phyloP scores from a whole-genome alignment of 306 rosid genomes.

The Cucurbita pepo region DNA sequence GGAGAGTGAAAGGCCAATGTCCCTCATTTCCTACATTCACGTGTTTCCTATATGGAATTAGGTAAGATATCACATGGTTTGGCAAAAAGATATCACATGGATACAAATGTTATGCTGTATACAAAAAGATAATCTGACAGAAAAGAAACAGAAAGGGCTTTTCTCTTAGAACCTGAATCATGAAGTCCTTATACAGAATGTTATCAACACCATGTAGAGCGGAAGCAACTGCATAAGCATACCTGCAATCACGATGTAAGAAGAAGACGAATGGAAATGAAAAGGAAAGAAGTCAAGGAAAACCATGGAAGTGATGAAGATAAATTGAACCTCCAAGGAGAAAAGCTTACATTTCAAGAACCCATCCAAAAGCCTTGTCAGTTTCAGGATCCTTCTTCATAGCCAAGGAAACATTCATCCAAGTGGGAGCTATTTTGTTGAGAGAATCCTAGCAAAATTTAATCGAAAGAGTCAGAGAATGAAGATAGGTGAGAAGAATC shows the following conservation, averaged over 20 bases:
- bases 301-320: background rate
- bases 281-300: background rate
- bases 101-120: too few relatives aligned
- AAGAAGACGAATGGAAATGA: background rate
- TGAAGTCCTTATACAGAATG: conserved; percentile 81
- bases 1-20: background rate
- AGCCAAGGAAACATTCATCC: conserved; percentile 97
- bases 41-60: background rate
- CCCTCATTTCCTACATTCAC: background rate
- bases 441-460: conserved; percentile 52
- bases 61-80: background rate
- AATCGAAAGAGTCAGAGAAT: background rate
- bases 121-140: background rate
- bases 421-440: conserved; percentile 95
- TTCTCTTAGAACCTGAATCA: conserved; percentile 72
- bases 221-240: conserved; percentile 90
- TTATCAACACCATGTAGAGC: conserved; percentile 74
- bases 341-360: conserved; percentile 82
- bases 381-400: conserved; percentile 99
- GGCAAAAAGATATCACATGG: background rate
- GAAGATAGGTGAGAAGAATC: background rate
- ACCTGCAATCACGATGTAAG: conserved; percentile 36
- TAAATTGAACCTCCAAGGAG: background rate
- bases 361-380: conserved; percentile 99
- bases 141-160: background rate